Percentiles rank a stretch among this genome's conserved stretches.
Evolutionary conservation across 129 eudicot species (phyloP).

Genomic region (Arctium minus): DNA sequence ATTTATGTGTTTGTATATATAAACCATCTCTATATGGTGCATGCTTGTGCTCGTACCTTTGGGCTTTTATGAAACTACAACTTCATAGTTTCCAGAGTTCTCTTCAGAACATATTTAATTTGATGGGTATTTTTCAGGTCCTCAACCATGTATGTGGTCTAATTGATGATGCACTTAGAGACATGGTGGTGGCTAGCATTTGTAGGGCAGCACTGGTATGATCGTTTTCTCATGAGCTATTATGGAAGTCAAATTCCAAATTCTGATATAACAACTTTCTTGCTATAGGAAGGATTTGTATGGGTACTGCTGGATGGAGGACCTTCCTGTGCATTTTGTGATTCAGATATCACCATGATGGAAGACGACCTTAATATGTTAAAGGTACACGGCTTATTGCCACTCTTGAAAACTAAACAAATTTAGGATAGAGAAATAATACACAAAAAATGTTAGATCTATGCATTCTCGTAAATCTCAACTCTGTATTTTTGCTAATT

Average conservation of each 20-base stretch:
- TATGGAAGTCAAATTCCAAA: neutral
- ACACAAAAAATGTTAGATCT: too few relatives aligned
- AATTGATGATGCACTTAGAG: constrained; percentile 73
- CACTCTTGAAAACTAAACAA: neutral
- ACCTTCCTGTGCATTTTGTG: constrained; percentile 89
- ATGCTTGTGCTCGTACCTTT: neutral
- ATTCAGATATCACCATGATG: constrained; percentile 65
- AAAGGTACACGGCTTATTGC: constrained; percentile 43
- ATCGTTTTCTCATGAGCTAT: neutral
- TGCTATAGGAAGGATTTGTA: constrained; percentile 76
- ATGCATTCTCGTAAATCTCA: neutral
- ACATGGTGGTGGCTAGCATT: constrained; percentile 78
- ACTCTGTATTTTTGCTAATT: neutral
- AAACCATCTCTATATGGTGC: constrained; percentile 2
- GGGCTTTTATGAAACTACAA: neutral
- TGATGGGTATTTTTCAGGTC: constrained; percentile 42
- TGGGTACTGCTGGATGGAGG: constrained; percentile 98
- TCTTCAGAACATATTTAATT: neutral
- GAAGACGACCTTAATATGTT: constrained; percentile 79
- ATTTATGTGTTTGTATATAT: neutral
- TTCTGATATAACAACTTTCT: constrained; percentile 7
- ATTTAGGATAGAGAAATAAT: neutral
- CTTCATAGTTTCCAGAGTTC: neutral
- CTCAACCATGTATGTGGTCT: constrained; percentile 63
- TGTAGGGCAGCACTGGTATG: constrained; percentile 82